These are phyloP conservation scores for Macrolepiota fuliginosa DNA, from an alignment of 768 basidiomycete genomes.

Conservation along the genomic window DNA sequence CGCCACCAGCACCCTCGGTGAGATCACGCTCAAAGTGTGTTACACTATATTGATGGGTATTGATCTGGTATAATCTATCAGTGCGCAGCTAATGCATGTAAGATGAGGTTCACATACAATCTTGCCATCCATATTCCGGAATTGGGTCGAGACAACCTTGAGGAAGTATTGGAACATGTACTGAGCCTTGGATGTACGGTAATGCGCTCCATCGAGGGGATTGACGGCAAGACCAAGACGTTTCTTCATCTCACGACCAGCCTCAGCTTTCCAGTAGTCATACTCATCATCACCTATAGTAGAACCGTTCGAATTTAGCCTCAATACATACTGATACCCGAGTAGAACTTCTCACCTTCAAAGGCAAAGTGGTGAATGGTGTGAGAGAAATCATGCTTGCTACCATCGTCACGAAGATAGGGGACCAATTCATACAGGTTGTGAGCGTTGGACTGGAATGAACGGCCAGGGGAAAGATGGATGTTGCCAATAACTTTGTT, in stretches of 20 bases:
- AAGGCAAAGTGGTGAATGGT: constrained; percentile 80
- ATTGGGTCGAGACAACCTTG: constrained; percentile 96
- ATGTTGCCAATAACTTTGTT: constrained; percentile 98
- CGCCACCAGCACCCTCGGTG: constrained; percentile 52
- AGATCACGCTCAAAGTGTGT: constrained; percentile 97
- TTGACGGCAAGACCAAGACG: constrained; percentile 71
- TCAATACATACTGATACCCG: background rate
- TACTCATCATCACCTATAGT: constrained; percentile 76
- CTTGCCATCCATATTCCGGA: constrained; percentile 78
- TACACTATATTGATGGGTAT: constrained; percentile 92
- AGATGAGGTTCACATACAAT: constrained; percentile 36
- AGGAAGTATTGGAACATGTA: constrained; percentile 99
- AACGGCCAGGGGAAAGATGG: constrained; percentile 90
- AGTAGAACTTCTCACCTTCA: constrained; percentile 36
- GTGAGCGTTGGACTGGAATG: constrained; percentile 85
- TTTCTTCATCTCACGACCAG: constrained; percentile 61
- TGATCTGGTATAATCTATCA: constrained; percentile 43
- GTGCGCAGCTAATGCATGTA: background rate
- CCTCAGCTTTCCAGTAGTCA: constrained; percentile 60
- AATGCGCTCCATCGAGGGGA: constrained; percentile 71
- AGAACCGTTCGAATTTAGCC: constrained; percentile 8
- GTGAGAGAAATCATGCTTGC: constrained; percentile 94
- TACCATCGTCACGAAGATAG: constrained; percentile 84
- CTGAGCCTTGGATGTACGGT: constrained; percentile 66
- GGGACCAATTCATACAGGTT: constrained; percentile 90